These are phyloP conservation scores for Roridomyces roridus DNA, from an alignment of 768 basidiomycete genomes.

Conservation along the genomic window DNA sequence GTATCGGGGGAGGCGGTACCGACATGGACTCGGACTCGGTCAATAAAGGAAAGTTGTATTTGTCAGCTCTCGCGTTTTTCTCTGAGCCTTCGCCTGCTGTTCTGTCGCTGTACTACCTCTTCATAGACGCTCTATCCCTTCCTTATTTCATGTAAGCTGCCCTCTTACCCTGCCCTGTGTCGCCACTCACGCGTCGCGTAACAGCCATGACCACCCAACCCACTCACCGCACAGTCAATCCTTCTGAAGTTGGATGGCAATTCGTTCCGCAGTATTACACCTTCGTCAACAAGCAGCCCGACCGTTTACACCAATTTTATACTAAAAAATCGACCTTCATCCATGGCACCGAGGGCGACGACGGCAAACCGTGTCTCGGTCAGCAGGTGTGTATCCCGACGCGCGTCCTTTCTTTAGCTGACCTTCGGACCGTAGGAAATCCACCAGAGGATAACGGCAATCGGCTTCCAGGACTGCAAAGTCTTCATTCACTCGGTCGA, in stretches of 20 bases:
- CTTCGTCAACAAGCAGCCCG: slow-evolving; percentile 96
- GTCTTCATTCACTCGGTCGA: slow-evolving; percentile 99
- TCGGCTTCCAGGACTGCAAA: slow-evolving; percentile 96
- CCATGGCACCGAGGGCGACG: slow-evolving; percentile 98
- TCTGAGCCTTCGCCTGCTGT: slow-evolving; percentile 6
- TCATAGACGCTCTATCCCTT: slow-evolving; percentile 17
- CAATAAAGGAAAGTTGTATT: too few relatives aligned
- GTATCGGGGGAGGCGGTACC: too few relatives aligned
- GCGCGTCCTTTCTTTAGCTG: slow-evolving; percentile 14
- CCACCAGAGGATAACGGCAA: slow-evolving; percentile 92
- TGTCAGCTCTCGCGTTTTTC: not conserved
- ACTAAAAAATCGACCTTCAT: slow-evolving; percentile 97
- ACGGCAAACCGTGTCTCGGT: slow-evolving; percentile 85
- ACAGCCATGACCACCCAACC: slow-evolving; percentile 41
- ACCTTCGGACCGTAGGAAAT: slow-evolving; percentile 78
- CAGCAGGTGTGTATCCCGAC: slow-evolving; percentile 73
- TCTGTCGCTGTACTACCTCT: slow-evolving; percentile 19
- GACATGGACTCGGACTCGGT: too few relatives aligned
- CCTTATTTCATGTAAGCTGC: slow-evolving; percentile 8
- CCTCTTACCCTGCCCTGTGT: not conserved
- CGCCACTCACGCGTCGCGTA: not conserved
- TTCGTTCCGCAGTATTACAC: slow-evolving; percentile 99
- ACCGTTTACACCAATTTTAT: slow-evolving; percentile 98
- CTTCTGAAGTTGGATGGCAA: slow-evolving; percentile 98
- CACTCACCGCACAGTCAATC: slow-evolving; percentile 71